Evolutionary conservation across 1,284 basidiomycete species (phyloP).

Genomic region (Chalciporus sp.): DNA sequence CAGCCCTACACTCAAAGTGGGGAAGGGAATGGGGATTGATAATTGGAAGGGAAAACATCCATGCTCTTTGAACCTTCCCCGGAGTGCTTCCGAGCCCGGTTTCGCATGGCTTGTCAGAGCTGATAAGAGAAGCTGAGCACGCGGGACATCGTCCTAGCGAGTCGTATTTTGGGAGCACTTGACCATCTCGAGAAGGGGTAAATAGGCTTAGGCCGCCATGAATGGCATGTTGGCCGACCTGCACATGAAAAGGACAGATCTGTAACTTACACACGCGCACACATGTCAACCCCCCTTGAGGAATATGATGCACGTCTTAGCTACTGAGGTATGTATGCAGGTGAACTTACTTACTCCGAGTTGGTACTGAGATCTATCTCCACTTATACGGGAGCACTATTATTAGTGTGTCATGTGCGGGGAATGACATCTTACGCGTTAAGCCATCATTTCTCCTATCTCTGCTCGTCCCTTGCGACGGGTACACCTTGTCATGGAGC

Average conservation of each 20-base stretch:
- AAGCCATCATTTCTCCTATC: not conserved
- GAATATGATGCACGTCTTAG: too few species aligned
- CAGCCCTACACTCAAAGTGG: not conserved
- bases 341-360: too few species aligned
- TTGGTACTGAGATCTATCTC: too few species aligned
- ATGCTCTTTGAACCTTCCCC: not conserved
- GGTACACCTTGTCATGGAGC: not conserved
- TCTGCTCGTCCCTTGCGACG: not conserved
- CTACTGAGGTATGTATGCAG: too few species aligned
- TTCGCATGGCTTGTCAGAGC: not conserved
- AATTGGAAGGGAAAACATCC: not conserved
- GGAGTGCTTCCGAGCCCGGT: not conserved
- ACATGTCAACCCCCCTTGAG: too few species aligned
- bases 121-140: conserved; percentile 14
- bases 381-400: too few species aligned
- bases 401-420: not conserved
- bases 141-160: conserved; percentile 2
- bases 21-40: not conserved
- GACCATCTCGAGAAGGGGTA: not conserved
- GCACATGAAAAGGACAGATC: not conserved
- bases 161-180: not conserved
- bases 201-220: not conserved
- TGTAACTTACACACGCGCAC: too few species aligned
- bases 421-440: not conserved
- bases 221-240: not conserved